phyloP scores from a whole-genome alignment of 768 basidiomycete species.

The Boletus rufocinnamomeus region DNA sequence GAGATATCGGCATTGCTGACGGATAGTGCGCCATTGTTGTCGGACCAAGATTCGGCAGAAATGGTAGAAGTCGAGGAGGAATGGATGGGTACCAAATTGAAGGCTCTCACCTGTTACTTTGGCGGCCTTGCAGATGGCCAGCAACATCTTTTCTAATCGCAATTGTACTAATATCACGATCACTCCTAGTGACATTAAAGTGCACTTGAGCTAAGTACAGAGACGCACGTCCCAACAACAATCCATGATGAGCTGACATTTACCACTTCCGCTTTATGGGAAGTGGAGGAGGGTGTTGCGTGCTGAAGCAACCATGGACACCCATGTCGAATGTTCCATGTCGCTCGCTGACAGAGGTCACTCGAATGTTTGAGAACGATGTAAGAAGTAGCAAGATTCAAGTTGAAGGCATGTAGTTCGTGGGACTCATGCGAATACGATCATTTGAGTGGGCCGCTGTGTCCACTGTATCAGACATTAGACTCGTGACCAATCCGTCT shows the following conservation, averaged over 20 bases:
- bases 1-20: slow-evolving; percentile 64
- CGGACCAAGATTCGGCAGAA: slow-evolving; percentile 40
- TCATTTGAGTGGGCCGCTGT: too few species aligned
- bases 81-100: slow-evolving; percentile 93
- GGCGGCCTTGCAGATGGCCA: slow-evolving; percentile 79
- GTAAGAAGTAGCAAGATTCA: not conserved
- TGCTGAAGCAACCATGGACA: not conserved
- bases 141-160: slow-evolving; percentile 52
- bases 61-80: slow-evolving; percentile 91
- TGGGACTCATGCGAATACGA: not conserved
- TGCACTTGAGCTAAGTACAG: not conserved
- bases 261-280: not conserved
- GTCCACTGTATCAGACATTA: too few species aligned
- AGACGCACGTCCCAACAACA: not conserved
- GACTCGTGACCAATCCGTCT: too few species aligned
- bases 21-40: not conserved
- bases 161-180: not conserved
- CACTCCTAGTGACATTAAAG: not conserved
- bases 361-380: too few species aligned
- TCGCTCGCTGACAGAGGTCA: not conserved
- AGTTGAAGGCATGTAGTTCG: not conserved
- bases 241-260: not conserved
- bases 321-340: not conserved
- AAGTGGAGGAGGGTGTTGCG: not conserved
- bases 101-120: slow-evolving; percentile 93